phyloP scores from a whole-genome alignment of 2,329 filamentous ascomycete genomes.

The Tolypocladium ovalisporum region DNA sequence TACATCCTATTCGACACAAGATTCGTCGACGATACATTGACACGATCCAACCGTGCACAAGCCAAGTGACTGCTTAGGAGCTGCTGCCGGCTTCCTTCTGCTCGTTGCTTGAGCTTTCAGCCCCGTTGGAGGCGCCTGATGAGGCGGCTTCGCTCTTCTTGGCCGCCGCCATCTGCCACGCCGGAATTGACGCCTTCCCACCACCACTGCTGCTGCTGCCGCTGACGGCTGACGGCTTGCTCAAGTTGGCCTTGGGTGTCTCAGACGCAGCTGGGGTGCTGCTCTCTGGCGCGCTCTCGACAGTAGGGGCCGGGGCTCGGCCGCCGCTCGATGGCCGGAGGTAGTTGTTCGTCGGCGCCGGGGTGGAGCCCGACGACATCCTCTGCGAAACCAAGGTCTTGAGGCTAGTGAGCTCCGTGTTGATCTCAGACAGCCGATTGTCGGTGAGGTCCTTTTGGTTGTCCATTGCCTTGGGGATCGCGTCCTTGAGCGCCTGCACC shows the following conservation, averaged over 20 bases:
- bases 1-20: neutral
- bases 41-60: neutral
- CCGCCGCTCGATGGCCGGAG: slow-evolving; percentile 12
- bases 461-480: slow-evolving; percentile 81
- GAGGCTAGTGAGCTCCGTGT: slow-evolving; percentile 78
- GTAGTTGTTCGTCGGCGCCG: slow-evolving; percentile 11
- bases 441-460: slow-evolving; percentile 81
- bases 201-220: slow-evolving; percentile 16
- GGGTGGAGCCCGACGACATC: slow-evolving; percentile 31
- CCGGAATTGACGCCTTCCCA: slow-evolving; percentile 59
- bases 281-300: slow-evolving; percentile 9
- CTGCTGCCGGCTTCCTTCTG: slow-evolving; percentile 3
- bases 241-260: slow-evolving; percentile 20
- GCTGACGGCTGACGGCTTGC: slow-evolving; percentile 22
- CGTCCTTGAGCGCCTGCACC: slow-evolving; percentile 67
- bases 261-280: slow-evolving; percentile 15
- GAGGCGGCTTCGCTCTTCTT: slow-evolving; percentile 31
- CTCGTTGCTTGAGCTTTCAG: slow-evolving; percentile 9
- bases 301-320: slow-evolving; percentile 12
- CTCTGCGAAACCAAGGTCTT: slow-evolving; percentile 71
- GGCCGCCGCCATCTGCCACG: slow-evolving; percentile 67
- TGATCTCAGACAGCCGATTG: slow-evolving; percentile 70
- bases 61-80: neutral
- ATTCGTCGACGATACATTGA: neutral
- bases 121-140: slow-evolving; percentile 14